Evolutionary conservation across 176 grass and related monocot genomes (phyloP).

Genomic region (Juncus effusus): DNA sequence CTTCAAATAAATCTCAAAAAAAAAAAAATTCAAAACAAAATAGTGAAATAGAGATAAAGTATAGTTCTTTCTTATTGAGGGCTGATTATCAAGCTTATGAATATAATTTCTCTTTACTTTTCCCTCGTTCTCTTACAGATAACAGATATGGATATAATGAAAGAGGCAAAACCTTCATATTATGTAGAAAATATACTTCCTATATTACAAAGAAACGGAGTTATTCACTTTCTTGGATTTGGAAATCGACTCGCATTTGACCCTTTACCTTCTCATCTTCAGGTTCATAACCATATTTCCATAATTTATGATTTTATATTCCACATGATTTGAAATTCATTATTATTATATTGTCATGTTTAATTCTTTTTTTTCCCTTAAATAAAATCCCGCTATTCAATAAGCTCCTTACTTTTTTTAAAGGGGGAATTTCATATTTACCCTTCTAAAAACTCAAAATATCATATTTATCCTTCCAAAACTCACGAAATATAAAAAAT

Average conservation of each 20-base stretch:
- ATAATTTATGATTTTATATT: background rate
- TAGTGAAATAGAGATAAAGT: background rate
- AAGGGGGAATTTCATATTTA: too few relatives aligned
- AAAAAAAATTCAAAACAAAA: too few relatives aligned
- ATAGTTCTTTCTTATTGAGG: background rate
- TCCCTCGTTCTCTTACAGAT: conserved; percentile 34
- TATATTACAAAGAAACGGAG: conserved; percentile 48
- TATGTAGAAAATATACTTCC: conserved; percentile 60
- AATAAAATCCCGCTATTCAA: too few relatives aligned
- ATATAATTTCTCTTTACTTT: background rate
- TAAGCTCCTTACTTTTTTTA: too few relatives aligned
- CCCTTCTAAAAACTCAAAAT: too few relatives aligned
- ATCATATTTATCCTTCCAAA: too few relatives aligned
- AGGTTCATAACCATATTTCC: conserved; percentile 37
- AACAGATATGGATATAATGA: conserved; percentile 77
- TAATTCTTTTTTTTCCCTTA: background rate
- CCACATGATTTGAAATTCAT: background rate
- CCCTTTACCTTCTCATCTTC: conserved; percentile 63
- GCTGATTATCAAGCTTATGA: background rate
- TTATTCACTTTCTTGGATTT: conserved; percentile 91
- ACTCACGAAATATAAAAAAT: too few relatives aligned
- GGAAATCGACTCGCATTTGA: conserved; percentile 94
- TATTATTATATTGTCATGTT: background rate
- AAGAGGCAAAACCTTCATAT: conserved; percentile 75
- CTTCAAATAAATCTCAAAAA: conserved; percentile 1